Conservation (phyloP, 2,329 filamentous ascomycete genomes). For the Aspergillus latus region DNA sequence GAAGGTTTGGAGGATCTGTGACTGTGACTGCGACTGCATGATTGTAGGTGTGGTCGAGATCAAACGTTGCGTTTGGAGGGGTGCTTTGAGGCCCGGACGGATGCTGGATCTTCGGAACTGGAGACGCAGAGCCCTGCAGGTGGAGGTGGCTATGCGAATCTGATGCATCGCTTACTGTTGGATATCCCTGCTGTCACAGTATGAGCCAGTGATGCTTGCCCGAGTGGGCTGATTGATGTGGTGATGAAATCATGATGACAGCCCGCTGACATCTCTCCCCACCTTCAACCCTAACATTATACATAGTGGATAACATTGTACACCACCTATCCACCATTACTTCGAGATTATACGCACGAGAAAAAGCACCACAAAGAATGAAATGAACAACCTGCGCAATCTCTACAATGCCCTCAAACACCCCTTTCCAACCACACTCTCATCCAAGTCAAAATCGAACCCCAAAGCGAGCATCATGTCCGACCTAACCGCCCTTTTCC, state of each 20-base stretch:
- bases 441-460: background rate
- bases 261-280: background rate
- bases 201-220: too few relatives aligned
- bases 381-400: background rate
- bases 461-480: constrained; percentile 21
- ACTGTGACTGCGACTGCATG: background rate
- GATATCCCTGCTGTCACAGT: too few relatives aligned
- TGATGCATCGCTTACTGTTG: too few relatives aligned
- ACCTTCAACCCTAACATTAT: background rate
- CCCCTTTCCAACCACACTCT: background rate
- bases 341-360: background rate
- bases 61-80: too few relatives aligned
- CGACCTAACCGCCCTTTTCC: constrained; percentile 36
- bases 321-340: background rate
- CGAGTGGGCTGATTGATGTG: background rate
- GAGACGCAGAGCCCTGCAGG: too few relatives aligned
- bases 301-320: background rate
- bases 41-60: background rate
- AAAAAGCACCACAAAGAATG: background rate
- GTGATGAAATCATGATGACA: constrained; percentile 5
- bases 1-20: constrained; percentile 25
- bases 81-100: too few relatives aligned
- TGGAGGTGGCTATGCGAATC: too few relatives aligned
- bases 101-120: too few relatives aligned
- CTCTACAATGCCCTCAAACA: constrained; percentile 1